phyloP scores from a whole-genome alignment of 129 eudicot genomes.

The Flaveria brownii region DNA sequence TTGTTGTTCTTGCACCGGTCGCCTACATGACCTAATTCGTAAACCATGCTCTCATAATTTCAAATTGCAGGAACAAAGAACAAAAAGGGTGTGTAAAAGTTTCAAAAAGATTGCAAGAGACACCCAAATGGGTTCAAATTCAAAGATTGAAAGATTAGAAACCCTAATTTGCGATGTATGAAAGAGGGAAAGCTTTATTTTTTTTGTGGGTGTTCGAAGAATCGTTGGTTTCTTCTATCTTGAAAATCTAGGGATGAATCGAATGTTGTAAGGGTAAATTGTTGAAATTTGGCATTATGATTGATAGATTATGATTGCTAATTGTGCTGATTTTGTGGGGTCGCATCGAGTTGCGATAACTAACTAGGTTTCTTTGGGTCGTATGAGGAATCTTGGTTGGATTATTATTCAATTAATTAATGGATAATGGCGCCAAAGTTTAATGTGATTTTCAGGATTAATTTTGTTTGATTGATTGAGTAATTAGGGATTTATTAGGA shows the following conservation, averaged over 20 bases:
- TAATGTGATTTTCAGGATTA: neutral
- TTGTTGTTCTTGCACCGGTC: conserved; percentile 26
- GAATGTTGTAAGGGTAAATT: conserved; percentile 25
- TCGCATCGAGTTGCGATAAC: conserved; percentile 25
- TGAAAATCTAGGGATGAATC: conserved; percentile 20
- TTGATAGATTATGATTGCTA: conserved; percentile 31
- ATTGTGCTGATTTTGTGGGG: conserved; percentile 40
- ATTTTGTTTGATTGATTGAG: conserved; percentile 12
- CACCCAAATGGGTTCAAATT: conserved; percentile 12
- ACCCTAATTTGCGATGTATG: conserved; percentile 34
- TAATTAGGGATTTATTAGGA: neutral
- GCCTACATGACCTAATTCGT: conserved; percentile 38
- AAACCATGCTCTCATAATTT: conserved; percentile 44
- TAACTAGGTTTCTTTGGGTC: conserved; percentile 27
- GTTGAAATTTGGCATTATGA: conserved; percentile 2
- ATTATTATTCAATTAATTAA: conserved; percentile 6
- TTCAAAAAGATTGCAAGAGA: conserved; percentile 8
- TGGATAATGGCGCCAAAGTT: conserved; percentile 37
- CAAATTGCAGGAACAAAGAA: conserved; percentile 22
- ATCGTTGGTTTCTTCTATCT: conserved; percentile 34
- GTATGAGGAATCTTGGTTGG: conserved; percentile 12
- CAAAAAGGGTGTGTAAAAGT: neutral
- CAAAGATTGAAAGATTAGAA: conserved; percentile 8
- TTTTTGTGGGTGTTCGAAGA: neutral
- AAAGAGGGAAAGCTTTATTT: conserved; percentile 33